Base-by-base conservation (phyloP, 208 protist species). In the Leishmania gerbilli region DNA sequence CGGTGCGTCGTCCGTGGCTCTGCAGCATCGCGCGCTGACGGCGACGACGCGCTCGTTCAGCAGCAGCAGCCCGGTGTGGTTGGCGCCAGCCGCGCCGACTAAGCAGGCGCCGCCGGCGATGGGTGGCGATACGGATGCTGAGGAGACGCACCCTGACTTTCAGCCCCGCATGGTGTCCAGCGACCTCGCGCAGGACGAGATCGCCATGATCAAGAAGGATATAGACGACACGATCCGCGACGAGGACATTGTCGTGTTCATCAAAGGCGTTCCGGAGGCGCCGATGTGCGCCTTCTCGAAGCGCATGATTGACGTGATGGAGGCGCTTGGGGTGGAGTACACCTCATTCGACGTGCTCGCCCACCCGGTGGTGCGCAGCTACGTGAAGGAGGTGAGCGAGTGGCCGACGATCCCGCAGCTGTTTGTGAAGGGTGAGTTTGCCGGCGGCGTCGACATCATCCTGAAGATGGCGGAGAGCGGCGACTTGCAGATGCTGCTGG, bases 331-430 rank as follows among this genome's bases (percentile, higher is more conserved):
- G 75, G 87, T 98, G 56, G 89, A 98, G 80, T 99, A 98, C 89
- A 95, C 87, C 19, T 95, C 95, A 0, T 97, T 98, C 76, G 98
- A 99, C 81, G 96, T 99, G 21, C 90, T 99, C 17, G 93, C 93
- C 11, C 95, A 99, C 87, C 89, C 93, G 5, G 90, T 93, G 6
- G 89, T 99, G 79, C 93, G 98, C 58, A 92, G 96, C 79, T 97
- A 97, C 79, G 92, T 99, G 40, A 99, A 99, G 89, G 91, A 98
- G 77, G 96, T 97, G 67, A 97, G 93, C 45, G 89, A 98, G 79
- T 99, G 98, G 98, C 98, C 97, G 34, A 99, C 98, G 5, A 98
- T 99, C 78, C 98, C 98, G 42, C 98, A 99, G 88, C 77, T 99
- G 68, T 99, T 97, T 79, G 78, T 99, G 47, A 97, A 98, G 72